Conservation (phyloP, 306 rosid species). For the Hippophae rhamnoides region DNA sequence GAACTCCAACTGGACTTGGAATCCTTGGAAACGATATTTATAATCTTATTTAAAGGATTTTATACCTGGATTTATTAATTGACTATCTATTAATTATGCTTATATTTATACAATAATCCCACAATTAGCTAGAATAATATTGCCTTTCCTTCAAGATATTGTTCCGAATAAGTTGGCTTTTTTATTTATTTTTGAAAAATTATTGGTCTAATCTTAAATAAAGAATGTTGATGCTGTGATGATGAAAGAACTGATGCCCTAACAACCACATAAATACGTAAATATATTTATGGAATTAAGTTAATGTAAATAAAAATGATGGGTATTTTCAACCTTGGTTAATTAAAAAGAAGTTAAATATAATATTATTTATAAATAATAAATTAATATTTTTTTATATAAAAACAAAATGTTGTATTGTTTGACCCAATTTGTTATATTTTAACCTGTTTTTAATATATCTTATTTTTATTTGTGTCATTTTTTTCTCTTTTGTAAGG, state of each 20-base stretch:
- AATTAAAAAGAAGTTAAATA: too few relatives aligned
- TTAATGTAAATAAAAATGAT: too few relatives aligned
- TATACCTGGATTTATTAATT: conserved; percentile 9
- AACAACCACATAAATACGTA: neutral
- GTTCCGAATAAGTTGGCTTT: conserved; percentile 9
- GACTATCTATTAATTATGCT: conserved; percentile 9
- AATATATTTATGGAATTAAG: too few relatives aligned
- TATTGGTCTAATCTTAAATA: conserved; percentile 15
- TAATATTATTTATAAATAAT: too few relatives aligned
- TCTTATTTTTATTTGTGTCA: too few relatives aligned
- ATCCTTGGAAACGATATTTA: conserved; percentile 32
- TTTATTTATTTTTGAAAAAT: conserved; percentile 6
- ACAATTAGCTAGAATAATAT: conserved; percentile 3
- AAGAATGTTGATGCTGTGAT: neutral
- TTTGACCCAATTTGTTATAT: too few relatives aligned
- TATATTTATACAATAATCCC: conserved; percentile 12
- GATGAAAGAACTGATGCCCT: neutral
- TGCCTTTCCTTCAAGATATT: conserved; percentile 8
- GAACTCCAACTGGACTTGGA: conserved; percentile 36
- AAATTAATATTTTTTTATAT: too few relatives aligned
- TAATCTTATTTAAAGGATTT: conserved; percentile 16
- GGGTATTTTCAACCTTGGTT: too few relatives aligned
- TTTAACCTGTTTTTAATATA: too few relatives aligned
- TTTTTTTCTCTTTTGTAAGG: too few relatives aligned
- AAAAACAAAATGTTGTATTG: too few relatives aligned